These are phyloP conservation scores for Cadophora luteo-olivacea DNA, from an alignment of 2,329 filamentous ascomycete species.

Conservation along the genomic window DNA sequence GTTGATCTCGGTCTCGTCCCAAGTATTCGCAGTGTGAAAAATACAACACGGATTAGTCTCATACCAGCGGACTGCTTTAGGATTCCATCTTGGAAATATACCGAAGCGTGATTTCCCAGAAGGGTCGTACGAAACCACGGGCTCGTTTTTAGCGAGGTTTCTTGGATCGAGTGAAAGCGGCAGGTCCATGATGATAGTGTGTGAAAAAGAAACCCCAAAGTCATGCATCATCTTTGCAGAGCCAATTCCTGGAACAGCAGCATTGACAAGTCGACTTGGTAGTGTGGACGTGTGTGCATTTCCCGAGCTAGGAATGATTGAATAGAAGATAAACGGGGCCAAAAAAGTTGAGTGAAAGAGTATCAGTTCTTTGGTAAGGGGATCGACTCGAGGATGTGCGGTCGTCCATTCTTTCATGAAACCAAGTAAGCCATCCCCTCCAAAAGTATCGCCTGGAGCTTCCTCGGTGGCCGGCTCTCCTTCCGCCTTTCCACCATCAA, in stretches of 20 bases:
- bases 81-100: conserved; percentile 67
- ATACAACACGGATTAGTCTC: conserved; percentile 72
- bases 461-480: conserved; percentile 48
- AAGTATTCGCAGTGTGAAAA: conserved; percentile 75
- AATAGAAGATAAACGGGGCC: conserved; percentile 72
- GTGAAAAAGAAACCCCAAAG: conserved; percentile 68
- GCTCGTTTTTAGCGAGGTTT: conserved; percentile 62
- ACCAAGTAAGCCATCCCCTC: conserved; percentile 59
- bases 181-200: conserved; percentile 74
- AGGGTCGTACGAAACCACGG: conserved; percentile 66
- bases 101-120: conserved; percentile 66
- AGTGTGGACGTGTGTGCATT: conserved; percentile 40
- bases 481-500: conserved; percentile 64
- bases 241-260: conserved; percentile 64
- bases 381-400: conserved; percentile 72
- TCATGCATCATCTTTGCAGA: conserved; percentile 79
- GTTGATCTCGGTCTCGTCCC: conserved; percentile 57
- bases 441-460: conserved; percentile 58
- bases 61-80: conserved; percentile 67
- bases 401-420: conserved; percentile 77
- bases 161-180: conserved; percentile 69
- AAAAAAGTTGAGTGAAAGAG: conserved; percentile 71
- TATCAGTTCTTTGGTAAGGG: conserved; percentile 67
- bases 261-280: conserved; percentile 51
- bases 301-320: conserved; percentile 55